Percentiles rank a stretch among this genome's conserved stretches.
Evolutionary conservation across 768 basidiomycete species (phyloP).

Genomic region (Albatrellus ellisii): DNA sequence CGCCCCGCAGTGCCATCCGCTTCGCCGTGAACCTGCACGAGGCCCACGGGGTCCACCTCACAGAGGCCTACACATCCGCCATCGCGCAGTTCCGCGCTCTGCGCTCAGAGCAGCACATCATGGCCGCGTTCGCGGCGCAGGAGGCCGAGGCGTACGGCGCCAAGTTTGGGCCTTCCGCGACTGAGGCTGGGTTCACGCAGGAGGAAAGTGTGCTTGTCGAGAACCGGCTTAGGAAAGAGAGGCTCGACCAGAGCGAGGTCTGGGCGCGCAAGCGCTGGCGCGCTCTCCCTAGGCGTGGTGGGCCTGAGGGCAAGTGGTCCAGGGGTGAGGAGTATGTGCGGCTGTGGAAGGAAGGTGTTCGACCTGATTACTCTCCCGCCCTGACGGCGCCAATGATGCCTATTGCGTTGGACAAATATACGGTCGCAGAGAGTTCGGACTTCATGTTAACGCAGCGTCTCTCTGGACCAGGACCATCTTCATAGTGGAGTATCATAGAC

Average conservation of each 20-base stretch:
- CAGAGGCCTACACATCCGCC: constrained; percentile 68
- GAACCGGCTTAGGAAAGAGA: constrained; percentile 39
- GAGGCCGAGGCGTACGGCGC: constrained; percentile 75
- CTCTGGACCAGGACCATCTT: no score
- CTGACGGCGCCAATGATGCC: constrained; percentile 25
- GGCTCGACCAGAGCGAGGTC: constrained; percentile 43
- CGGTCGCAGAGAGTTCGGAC: no score
- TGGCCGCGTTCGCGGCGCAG: constrained; percentile 58
- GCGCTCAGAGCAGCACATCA: constrained; percentile 72
- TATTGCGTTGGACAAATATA: not conserved
- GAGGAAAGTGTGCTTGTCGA: constrained; percentile 50
- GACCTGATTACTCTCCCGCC: constrained; percentile 51
- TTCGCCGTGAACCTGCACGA: constrained; percentile 73
- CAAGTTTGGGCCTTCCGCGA: constrained; percentile 43
- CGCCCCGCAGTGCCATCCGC: constrained; percentile 51
- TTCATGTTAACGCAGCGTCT: no score
- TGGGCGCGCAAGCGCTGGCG: constrained; percentile 70
- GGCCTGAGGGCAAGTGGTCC: constrained; percentile 41
- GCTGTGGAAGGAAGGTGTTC: constrained; percentile 57
- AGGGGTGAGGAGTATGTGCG: constrained; percentile 59
- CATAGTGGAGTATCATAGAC: no score
- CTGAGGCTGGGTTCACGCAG: constrained; percentile 44
- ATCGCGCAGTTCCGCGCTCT: constrained; percentile 82
- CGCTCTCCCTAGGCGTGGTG: constrained; percentile 23
- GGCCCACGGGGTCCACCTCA: constrained; percentile 47